These are phyloP conservation scores for Nicotiana obtusifolia DNA, from an alignment of 257 asterid genomes.

Conservation along the genomic window DNA sequence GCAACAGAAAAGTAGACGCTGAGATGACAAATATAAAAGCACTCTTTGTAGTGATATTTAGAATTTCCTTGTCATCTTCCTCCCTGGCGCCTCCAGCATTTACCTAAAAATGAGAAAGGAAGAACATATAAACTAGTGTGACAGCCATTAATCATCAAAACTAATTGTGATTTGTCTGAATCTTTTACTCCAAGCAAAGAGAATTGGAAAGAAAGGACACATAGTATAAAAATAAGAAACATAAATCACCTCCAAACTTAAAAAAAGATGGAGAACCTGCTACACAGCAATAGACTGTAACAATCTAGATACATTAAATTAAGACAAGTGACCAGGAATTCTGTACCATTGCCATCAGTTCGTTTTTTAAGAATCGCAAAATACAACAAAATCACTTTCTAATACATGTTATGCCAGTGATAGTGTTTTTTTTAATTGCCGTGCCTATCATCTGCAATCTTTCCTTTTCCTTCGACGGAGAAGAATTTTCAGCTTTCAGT, in stretches of 20 bases:
- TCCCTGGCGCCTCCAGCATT: conserved; percentile 50
- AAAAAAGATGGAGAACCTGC: neutral
- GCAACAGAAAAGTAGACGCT: conserved; percentile 88
- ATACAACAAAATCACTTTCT: neutral
- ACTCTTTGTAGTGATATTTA: conserved; percentile 63
- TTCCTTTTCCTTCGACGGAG: neutral
- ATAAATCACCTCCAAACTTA: neutral
- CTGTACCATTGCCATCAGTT: neutral
- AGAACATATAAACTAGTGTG: neutral
- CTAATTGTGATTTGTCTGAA: neutral
- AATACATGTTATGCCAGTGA: neutral
- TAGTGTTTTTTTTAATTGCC: neutral
- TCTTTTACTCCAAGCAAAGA: neutral
- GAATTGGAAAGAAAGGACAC: neutral
- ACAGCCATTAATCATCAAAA: neutral
- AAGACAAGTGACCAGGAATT: neutral
- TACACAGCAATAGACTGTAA: neutral
- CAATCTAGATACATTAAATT: neutral
- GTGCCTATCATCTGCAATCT: neutral
- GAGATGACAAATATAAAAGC: conserved; percentile 82
- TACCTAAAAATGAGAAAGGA: conserved; percentile 32
- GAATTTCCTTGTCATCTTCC: conserved; percentile 59
- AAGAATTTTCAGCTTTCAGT: neutral
- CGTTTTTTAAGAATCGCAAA: neutral
- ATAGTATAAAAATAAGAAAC: neutral